Evolutionary conservation across 371 early-diverging fungal genomes (phyloP), one percentile per base, ranked within the genome.

Genomic region (Apophysomyces elegans): DNA sequence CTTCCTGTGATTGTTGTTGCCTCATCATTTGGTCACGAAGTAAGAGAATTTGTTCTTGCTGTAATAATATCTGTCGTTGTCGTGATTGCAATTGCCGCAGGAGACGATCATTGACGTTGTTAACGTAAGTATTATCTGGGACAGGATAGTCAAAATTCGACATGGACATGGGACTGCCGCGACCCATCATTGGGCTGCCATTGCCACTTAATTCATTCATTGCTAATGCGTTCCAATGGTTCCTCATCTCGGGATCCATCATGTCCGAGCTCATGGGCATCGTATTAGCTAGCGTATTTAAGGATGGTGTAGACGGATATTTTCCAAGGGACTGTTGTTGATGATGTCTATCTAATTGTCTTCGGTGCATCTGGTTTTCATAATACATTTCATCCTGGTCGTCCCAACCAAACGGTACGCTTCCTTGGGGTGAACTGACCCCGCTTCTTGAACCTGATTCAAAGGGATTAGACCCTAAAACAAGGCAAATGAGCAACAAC

Each of bases 21-120:
- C 76, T 58, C 50, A 80, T 44, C 78, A 80, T 76, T 63, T 80
- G 81, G 39, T 80, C 76, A 21, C 76, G 67, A 13, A 80, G 46
- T 37, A 80, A 44, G 16, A 77, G 37, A 7, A 80, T 69, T 54
- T 80, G 78, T 38, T 80, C 81, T 50, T 80, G 81, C 11, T 80
- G 81, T 47, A 76, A 45, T 4, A 80, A 57, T 7, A 80, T 74
- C 64, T 80, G 81, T 2, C 81, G 69, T 62, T 80, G 77, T 2
- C 80, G 75, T 12, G 74, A 70, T 41, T 80, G 81, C 2, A 80
- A 56, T 65, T 80, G 80, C 6, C 74, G 70, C 35, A 77, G 39
- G 7, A 80, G 62, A 1, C 72, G 57, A 18, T 80, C 81, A 16
- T 77, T 72, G n/a, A 60, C 64, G 54, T 65, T 65, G 39, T n/a